Evolutionary conservation across 1,139 yeast genomes (phyloP), one percentile per base, ranked within the genome.

Genomic region (Candida buenavistaensis): DNA sequence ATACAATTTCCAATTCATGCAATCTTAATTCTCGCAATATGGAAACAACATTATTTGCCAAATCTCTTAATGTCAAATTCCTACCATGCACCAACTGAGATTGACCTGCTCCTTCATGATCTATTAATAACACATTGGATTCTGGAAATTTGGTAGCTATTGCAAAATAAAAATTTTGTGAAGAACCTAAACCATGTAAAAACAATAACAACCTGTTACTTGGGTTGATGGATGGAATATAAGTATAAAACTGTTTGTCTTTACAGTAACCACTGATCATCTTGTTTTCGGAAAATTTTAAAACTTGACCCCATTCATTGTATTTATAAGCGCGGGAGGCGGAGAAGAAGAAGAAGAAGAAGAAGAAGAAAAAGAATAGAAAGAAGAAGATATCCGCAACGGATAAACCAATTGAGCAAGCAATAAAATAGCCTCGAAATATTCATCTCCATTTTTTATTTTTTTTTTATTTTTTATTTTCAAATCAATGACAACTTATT

Each of bases 181-280:
- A 48, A 5, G 62, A 56, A 8, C 62, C 62, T 14, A 56, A 39
- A 2, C 62, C 62, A 34, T 56, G 62, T 26, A 56, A 32, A 34
- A 55, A 56, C 6, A 52, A 37, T 15, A 43, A 15, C 6, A 41
- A 20, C n/a, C 33, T 23, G 8, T 17, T 17, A 14, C n/a, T 19
- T 11, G 32, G 5, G 6, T 20, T 25, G 20, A 30, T 10, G n/a
- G 40, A 19, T 9, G 27, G 33, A 22, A 40, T 20, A 17, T 30
- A 26, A 20, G 44, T 40, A 15, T 40, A 32, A 31, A 36, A 38
- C 20, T 33, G 41, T 12, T 36, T 30, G 19, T 26, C 25, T 7
- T 20, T 24, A 9, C 37, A 36, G 26, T 28, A 38, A 23, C 39
- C 41, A 14, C 39, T 36, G n/a, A 28, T 28, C 41, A 38, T 38